phyloP scores from a whole-genome alignment of 176 grass and related monocot genomes.

The Dactylis glomerata region DNA sequence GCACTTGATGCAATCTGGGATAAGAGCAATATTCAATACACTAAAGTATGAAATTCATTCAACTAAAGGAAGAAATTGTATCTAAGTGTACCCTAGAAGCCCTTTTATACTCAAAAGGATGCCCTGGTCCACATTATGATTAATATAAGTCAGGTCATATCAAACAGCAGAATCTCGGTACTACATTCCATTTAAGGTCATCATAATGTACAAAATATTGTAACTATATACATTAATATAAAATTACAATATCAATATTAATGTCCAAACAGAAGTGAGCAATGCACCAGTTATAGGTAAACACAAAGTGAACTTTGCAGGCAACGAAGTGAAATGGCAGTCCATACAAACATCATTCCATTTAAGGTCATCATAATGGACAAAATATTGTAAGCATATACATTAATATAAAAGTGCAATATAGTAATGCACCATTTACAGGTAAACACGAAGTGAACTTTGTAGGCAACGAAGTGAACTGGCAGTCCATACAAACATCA shows the following conservation, averaged over 20 bases:
- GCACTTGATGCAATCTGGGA: slow-evolving; percentile 91
- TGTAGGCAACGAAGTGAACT: slow-evolving; percentile 9
- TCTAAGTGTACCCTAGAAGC: not conserved
- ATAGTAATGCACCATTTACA: not conserved
- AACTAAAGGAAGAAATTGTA: not conserved
- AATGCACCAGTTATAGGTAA: not conserved
- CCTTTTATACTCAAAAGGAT: not conserved
- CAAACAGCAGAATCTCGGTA: not conserved
- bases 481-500: not conserved
- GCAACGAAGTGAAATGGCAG: not conserved
- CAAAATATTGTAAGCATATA: not conserved
- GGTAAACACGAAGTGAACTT: not conserved
- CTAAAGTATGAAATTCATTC: slow-evolving; percentile 7
- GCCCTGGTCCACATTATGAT: not conserved
- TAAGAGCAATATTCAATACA: slow-evolving; percentile 30
- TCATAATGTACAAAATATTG: not conserved
- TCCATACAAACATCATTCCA: not conserved
- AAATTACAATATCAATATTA: slow-evolving; percentile 18
- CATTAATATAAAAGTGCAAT: slow-evolving; percentile 8
- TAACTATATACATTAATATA: slow-evolving; percentile 5
- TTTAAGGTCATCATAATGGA: not conserved
- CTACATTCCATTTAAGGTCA: slow-evolving; percentile 6
- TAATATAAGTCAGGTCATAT: not conserved
- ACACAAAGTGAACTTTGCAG: not conserved
- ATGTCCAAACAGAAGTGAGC: slow-evolving; percentile 15